Evolutionary conservation across 148 eudicot genomes (phyloP).

Genomic region (Silene latifolia): DNA sequence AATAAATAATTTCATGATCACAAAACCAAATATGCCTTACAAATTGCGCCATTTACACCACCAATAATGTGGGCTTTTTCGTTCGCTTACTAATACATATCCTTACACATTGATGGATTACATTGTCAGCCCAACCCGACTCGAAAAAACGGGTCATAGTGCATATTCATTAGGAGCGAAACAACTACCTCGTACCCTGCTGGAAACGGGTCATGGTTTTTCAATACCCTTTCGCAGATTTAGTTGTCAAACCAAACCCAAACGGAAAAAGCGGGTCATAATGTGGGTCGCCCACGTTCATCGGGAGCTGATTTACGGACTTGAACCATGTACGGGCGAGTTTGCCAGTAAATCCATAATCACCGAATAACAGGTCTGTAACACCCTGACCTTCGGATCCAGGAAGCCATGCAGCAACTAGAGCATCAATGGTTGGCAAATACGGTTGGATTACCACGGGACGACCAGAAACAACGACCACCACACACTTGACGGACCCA

Average conservation of each 20-base stretch:
- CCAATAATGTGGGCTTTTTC: too few species aligned
- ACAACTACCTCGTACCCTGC: conserved; percentile 39
- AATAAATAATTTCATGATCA: too few species aligned
- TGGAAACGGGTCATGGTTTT: neutral
- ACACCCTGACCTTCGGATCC: conserved; percentile 48
- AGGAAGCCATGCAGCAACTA: conserved; percentile 53
- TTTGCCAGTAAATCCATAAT: conserved; percentile 34
- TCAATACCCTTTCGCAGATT: conserved; percentile 5
- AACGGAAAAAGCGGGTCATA: conserved; percentile 50
- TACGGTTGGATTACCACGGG: conserved; percentile 49
- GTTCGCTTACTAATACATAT: neutral
- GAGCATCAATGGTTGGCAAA: conserved; percentile 29
- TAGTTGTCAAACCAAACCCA: conserved; percentile 42
- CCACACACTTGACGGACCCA: conserved; percentile 35
- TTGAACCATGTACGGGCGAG: conserved; percentile 46
- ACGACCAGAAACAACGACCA: conserved; percentile 49
- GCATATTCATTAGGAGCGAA: conserved; percentile 34
- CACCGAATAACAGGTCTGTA: conserved; percentile 36
- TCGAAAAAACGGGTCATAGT: conserved; percentile 37
- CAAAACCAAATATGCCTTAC: neutral
- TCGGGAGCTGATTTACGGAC: conserved; percentile 40
- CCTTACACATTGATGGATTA: conserved; percentile 5
- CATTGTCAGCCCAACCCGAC: conserved; percentile 40
- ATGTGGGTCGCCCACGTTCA: conserved; percentile 42
- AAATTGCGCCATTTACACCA: neutral